Evolutionary conservation across 768 basidiomycete genomes (phyloP).

Genomic region (Scleroderma bovista): DNA sequence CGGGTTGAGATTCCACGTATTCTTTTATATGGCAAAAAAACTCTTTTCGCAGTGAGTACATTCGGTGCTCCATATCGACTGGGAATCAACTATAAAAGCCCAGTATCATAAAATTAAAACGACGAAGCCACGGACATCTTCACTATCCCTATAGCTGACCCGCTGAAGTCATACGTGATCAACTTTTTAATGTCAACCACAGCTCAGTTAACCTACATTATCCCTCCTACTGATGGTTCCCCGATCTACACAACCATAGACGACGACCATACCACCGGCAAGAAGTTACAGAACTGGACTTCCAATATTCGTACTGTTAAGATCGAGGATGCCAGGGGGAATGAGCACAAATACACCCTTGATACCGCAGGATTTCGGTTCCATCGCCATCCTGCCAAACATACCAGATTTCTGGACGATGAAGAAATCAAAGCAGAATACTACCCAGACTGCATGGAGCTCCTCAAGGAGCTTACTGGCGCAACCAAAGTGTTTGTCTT

Average conservation of each 20-base stretch:
- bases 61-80: too few relatives aligned
- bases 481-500: slow-evolving; percentile 58
- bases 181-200: background rate
- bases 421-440: slow-evolving; percentile 50
- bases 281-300: slow-evolving; percentile 33
- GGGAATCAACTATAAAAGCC: too few relatives aligned
- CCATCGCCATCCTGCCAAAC: slow-evolving; percentile 33
- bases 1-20: too few relatives aligned
- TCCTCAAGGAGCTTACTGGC: slow-evolving; percentile 55
- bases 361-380: slow-evolving; percentile 52
- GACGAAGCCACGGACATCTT: too few relatives aligned
- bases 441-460: slow-evolving; percentile 54
- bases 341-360: slow-evolving; percentile 39
- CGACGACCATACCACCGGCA: too few relatives aligned
- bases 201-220: slow-evolving; percentile 34
- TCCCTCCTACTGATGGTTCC: slow-evolving; percentile 34
- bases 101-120: too few relatives aligned
- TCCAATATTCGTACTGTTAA: slow-evolving; percentile 25
- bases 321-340: slow-evolving; percentile 52
- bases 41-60: too few relatives aligned
- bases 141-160: too few relatives aligned
- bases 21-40: too few relatives aligned
- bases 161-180: too few relatives aligned
- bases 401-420: slow-evolving; percentile 45
- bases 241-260: slow-evolving; percentile 33